phyloP scores from a whole-genome alignment of 73 alveolate genomes.

The Stentor coeruleus region DNA sequence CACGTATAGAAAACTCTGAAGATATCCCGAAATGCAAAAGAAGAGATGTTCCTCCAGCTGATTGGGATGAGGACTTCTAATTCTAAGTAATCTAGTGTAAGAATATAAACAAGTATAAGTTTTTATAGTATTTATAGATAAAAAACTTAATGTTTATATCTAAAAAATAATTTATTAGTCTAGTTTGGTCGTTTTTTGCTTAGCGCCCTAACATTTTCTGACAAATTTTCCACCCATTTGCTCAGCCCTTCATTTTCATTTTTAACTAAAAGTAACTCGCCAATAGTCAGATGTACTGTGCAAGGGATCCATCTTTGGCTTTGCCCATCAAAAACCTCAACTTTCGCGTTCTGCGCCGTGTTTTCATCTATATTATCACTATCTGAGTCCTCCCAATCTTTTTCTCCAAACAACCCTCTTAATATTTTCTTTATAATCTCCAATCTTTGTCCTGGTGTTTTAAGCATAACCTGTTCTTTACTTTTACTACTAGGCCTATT shows the following conservation, averaged over 20 bases:
- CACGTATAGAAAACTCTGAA: not conserved
- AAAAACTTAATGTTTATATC: too few species aligned
- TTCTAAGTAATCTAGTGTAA: not conserved
- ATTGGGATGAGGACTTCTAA: conserved; percentile 21
- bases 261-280: not conserved
- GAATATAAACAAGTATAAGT: not conserved
- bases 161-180: too few species aligned
- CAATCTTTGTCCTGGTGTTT: not conserved
- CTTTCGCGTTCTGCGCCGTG: not conserved
- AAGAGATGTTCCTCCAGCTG: not conserved
- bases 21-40: conserved; percentile 11
- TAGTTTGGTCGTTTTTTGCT: too few species aligned
- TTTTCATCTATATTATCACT: not conserved
- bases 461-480: not conserved
- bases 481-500: not conserved
- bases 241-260: not conserved
- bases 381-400: not conserved
- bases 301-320: not conserved
- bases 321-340: not conserved
- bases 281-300: not conserved
- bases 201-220: not conserved
- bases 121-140: too few species aligned
- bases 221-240: not conserved
- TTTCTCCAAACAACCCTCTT: not conserved
- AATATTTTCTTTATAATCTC: not conserved